Conservation (phyloP, 768 basidiomycete species). For the Crepidotus variabilis region DNA sequence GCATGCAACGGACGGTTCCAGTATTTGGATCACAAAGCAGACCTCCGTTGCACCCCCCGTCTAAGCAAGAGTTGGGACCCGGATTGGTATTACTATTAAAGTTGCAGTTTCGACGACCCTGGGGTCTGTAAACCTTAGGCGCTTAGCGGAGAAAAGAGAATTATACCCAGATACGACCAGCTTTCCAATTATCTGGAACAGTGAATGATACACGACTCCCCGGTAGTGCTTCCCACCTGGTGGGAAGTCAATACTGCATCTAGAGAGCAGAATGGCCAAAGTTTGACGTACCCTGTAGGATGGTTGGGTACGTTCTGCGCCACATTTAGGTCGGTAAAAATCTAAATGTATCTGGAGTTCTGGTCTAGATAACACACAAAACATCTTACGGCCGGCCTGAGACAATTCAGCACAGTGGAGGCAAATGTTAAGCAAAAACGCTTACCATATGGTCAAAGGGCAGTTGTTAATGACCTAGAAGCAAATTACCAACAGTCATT, state of each 20-base stretch:
- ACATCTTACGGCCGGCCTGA: conserved; percentile 34
- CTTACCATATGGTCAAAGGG: conserved; percentile 53
- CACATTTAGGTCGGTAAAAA: conserved; percentile 57
- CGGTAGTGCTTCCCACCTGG: conserved; percentile 37
- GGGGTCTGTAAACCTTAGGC: conserved; percentile 9
- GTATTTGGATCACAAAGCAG: conserved; percentile 48
- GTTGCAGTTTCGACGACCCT: conserved; percentile 65
- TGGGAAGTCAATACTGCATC: neutral
- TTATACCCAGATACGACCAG: conserved; percentile 53
- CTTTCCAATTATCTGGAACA: conserved; percentile 62
- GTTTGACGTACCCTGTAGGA: conserved; percentile 38
- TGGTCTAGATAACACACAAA: neutral
- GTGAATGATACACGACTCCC: conserved; percentile 38
- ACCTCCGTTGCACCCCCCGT: conserved; percentile 71
- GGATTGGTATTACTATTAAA: conserved; percentile 44
- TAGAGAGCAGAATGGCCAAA: neutral
- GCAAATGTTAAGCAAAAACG: neutral
- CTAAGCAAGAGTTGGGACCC: conserved; percentile 56
- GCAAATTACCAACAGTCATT: neutral
- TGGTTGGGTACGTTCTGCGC: conserved; percentile 41
- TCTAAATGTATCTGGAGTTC: conserved; percentile 26
- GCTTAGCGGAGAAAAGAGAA: neutral
- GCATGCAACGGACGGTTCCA: conserved; percentile 39
- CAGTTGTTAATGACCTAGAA: neutral
- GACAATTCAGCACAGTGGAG: neutral